phyloP scores from a whole-genome alignment of 2,329 filamentous ascomycete species.

The Aspergillus sp. region DNA sequence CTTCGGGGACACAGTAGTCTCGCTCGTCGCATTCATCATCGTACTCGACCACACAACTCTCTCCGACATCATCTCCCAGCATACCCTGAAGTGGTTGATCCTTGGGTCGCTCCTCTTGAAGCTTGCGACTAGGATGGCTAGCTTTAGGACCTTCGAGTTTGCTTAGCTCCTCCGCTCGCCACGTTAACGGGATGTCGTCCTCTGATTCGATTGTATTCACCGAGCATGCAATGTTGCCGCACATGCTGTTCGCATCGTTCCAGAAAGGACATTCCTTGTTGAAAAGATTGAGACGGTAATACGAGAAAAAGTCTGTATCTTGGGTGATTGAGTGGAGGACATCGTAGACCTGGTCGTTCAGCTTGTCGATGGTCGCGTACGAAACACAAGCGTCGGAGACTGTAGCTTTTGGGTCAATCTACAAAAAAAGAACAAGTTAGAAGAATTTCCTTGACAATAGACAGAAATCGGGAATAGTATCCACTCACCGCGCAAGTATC shows the following conservation, averaged over 20 bases:
- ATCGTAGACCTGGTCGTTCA: constrained; percentile 74
- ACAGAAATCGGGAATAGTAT: no score
- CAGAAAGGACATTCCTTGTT: constrained; percentile 95
- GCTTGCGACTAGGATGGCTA: constrained; percentile 74
- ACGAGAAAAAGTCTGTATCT: constrained; percentile 94
- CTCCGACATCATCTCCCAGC: constrained; percentile 79
- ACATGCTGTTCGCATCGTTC: constrained; percentile 88
- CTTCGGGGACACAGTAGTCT: constrained; percentile 94
- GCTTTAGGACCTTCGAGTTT: constrained; percentile 89
- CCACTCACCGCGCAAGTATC: constrained; percentile 54
- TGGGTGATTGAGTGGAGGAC: constrained; percentile 74
- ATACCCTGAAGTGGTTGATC: constrained; percentile 73
- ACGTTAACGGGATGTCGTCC: constrained; percentile 85
- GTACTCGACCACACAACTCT: constrained; percentile 95
- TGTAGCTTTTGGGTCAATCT: constrained; percentile 85
- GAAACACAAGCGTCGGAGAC: constrained; percentile 93
- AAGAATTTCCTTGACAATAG: constrained; percentile 9
- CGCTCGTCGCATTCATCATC: constrained; percentile 95
- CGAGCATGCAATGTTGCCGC: constrained; percentile 93
- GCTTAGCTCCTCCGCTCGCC: constrained; percentile 86
- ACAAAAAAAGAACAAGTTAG: constrained; percentile 17
- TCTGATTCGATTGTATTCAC: constrained; percentile 95
- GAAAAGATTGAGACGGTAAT: constrained; percentile 93
- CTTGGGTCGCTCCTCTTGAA: constrained; percentile 64
- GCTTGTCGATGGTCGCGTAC: constrained; percentile 78